Evolutionary conservation across 768 basidiomycete genomes (phyloP), one percentile per base, ranked within the genome.

Genomic region (Trametes coccinea): DNA sequence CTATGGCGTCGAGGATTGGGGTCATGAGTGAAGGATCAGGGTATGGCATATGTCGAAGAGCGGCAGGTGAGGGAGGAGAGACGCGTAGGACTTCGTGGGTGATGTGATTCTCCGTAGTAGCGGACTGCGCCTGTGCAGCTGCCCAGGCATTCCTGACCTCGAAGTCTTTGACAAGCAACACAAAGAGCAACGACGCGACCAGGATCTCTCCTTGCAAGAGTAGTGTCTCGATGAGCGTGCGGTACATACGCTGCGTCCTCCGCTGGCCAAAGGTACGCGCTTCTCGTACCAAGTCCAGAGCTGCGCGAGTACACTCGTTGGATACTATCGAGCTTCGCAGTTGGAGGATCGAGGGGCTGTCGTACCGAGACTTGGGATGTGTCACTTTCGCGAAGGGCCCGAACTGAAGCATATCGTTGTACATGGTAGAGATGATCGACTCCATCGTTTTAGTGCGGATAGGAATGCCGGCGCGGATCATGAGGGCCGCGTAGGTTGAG

Each of bases 161-260:
- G 77, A 81, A 88, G 33, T 90, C 87, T 64, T 87, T 83, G 45
- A 90, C 73, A 17, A 90, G 69, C 44, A 84, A 73, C 1, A 81
- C 87, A 58, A 92, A 89, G 5, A 92, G 74, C 30, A 92, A 73
- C 1, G 88, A 86, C 0, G 84, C 90, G n/a, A 89, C 78, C 43
- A 93, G 80, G 51, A 93, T 85, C 69, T 93, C 92, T 29, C 90
- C 89, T 52, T 93, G 90, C 41, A 91, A 70, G 17, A 93, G 76
- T 58, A 87, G 89, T 8, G 86, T 80, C 3, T 81, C 76, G 64
- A 92, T 78, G 51, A 91, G 72, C 2, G 78, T 77, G 53, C 80
- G 79, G 68, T 85, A 90, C 78, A 90, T 84, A 33, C 77, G 75
- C n/a, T 81, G 73, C 2, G 84, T 83, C 46, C 86, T 81, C 33